phyloP scores from a whole-genome alignment of 2,329 filamentous ascomycete species.

The Phialophora verrucosa region DNA sequence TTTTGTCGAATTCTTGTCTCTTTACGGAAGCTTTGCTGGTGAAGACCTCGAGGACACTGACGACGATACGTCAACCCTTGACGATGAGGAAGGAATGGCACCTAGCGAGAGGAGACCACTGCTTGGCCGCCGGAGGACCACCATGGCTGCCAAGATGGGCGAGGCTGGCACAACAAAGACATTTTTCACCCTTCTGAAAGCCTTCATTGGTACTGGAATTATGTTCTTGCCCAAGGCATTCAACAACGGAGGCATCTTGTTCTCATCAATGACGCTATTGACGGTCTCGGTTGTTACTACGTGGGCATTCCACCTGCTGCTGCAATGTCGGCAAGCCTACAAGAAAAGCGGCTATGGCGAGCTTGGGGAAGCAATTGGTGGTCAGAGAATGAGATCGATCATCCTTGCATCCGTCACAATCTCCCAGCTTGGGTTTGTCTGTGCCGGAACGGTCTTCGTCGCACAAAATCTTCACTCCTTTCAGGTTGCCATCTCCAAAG shows the following conservation, averaged over 20 bases:
- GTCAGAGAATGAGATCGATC: slow-evolving; percentile 66
- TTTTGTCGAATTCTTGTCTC: slow-evolving; percentile 76
- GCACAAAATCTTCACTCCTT: slow-evolving; percentile 76
- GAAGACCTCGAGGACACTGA: slow-evolving; percentile 68
- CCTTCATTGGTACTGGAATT: slow-evolving; percentile 79
- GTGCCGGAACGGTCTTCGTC: slow-evolving; percentile 76
- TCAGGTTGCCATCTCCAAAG: slow-evolving; percentile 63
- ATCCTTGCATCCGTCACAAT: slow-evolving; percentile 74
- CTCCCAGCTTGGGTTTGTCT: slow-evolving; percentile 79
- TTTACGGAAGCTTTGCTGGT: slow-evolving; percentile 78
- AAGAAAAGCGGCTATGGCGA: slow-evolving; percentile 74
- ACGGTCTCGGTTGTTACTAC: slow-evolving; percentile 70
- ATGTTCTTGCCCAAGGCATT: slow-evolving; percentile 83
- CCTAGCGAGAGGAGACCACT: slow-evolving; percentile 65
- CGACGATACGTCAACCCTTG: slow-evolving; percentile 61
- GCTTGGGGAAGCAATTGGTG: slow-evolving; percentile 69
- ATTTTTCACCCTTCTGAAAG: slow-evolving; percentile 79
- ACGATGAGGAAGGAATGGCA: slow-evolving; percentile 57
- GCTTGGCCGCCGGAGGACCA: slow-evolving; percentile 60
- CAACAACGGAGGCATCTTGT: slow-evolving; percentile 76
- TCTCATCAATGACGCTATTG: slow-evolving; percentile 72
- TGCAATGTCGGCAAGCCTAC: slow-evolving; percentile 68
- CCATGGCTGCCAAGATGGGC: slow-evolving; percentile 50
- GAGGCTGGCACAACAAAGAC: slow-evolving; percentile 73
- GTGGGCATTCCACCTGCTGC: slow-evolving; percentile 72